Conservation (phyloP, 2,329 filamentous ascomycete species). For the Pseudocercospora eumusae region DNA sequence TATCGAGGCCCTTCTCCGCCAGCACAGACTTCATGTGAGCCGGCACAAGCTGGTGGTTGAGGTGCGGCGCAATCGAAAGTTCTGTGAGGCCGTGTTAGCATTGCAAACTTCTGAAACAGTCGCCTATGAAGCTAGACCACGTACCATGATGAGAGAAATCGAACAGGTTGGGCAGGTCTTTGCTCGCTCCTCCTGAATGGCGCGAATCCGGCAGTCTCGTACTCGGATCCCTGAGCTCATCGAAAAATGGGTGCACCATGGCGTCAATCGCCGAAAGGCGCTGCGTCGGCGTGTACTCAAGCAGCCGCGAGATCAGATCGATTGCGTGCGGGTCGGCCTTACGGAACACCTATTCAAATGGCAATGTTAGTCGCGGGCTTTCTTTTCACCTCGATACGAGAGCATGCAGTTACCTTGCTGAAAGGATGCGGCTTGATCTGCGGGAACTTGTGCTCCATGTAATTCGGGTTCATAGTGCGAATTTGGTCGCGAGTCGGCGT, state of each 20-base stretch:
- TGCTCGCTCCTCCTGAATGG: conserved; percentile 75
- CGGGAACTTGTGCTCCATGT: conserved; percentile 99
- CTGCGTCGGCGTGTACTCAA: conserved; percentile 97
- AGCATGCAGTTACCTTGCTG: conserved; percentile 67
- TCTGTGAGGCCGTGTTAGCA: conserved; percentile 56
- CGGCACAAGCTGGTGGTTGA: conserved; percentile 88
- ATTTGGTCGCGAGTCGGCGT: conserved; percentile 98
- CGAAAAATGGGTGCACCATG: conserved; percentile 98
- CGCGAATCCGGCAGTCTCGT: conserved; percentile 93
- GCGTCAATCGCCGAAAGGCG: conserved; percentile 90
- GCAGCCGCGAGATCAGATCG: conserved; percentile 85
- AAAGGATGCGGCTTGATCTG: conserved; percentile 99
- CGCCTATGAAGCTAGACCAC: background rate
- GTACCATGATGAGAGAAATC: conserved; percentile 92
- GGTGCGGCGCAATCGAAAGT: conserved; percentile 86
- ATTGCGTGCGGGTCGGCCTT: conserved; percentile 93
- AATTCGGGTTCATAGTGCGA: conserved; percentile 99
- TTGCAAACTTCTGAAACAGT: conserved; percentile 5
- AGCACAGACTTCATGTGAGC: conserved; percentile 75
- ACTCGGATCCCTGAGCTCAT: conserved; percentile 88
- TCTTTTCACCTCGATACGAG: background rate
- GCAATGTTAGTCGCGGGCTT: conserved; percentile 19
- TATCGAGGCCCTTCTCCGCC: conserved; percentile 74
- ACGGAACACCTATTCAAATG: conserved; percentile 73
- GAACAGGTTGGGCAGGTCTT: conserved; percentile 84